These are phyloP conservation scores for Enterospora canceri DNA, from an alignment of 371 early-diverging fungal genomes.

Conservation along the genomic window DNA sequence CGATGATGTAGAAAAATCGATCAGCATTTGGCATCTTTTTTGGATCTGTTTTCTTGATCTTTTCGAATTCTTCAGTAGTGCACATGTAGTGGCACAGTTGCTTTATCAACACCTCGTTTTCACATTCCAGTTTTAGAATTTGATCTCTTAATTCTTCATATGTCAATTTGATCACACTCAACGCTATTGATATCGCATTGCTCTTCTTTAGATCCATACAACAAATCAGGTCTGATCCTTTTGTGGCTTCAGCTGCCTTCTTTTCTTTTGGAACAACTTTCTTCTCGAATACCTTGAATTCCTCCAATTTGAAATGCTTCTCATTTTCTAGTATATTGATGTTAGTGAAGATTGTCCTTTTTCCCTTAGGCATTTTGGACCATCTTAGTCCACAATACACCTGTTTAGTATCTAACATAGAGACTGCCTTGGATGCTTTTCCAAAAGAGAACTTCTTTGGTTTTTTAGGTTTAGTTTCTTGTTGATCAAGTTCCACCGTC, in stretches of 20 bases:
- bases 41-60: background rate
- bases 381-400: slow-evolving; percentile 26
- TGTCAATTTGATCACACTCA: slow-evolving; percentile 33
- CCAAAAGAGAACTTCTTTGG: background rate
- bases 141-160: slow-evolving; percentile 17
- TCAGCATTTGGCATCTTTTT: slow-evolving; percentile 20
- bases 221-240: background rate
- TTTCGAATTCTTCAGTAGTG: slow-evolving; percentile 32
- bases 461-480: background rate
- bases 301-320: slow-evolving; percentile 9
- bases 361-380: slow-evolving; percentile 28
- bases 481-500: background rate
- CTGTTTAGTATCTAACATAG: slow-evolving; percentile 6
- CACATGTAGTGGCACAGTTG: slow-evolving; percentile 43
- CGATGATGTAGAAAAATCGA: slow-evolving; percentile 33
- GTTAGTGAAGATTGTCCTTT: slow-evolving; percentile 11
- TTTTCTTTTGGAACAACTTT: background rate
- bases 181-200: slow-evolving; percentile 42
- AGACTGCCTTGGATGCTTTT: background rate
- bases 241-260: background rate
- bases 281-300: slow-evolving; percentile 28
- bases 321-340: slow-evolving; percentile 12
- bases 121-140: slow-evolving; percentile 11
- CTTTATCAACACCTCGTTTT: slow-evolving; percentile 44
- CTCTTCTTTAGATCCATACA: slow-evolving; percentile 37